A percentile compares a stretch with the other conserved stretches of the same genome.
Evolutionary conservation across 2,329 filamentous ascomycete genomes (phyloP).

Genomic region (Bipolaris victoriae): DNA sequence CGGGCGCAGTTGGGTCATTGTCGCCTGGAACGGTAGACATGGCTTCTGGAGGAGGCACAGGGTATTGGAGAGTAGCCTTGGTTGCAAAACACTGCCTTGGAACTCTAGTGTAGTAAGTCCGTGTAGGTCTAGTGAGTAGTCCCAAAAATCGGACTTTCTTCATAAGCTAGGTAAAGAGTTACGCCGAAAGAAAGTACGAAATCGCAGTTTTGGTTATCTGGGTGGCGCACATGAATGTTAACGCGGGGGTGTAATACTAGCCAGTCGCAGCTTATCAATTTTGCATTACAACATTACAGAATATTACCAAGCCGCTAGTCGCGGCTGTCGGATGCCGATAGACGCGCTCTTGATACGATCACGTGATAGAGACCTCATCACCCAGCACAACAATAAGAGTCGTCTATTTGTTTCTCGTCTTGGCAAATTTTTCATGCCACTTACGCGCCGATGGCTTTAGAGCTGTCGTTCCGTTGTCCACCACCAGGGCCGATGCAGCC

Average conservation of each 20-base stretch:
- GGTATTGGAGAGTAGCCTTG: constrained; percentile 3
- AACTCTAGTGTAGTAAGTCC: neutral
- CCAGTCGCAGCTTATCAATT: constrained; percentile 26
- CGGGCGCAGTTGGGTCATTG: constrained; percentile 7
- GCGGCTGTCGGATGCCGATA: constrained; percentile 13
- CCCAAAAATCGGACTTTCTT: constrained; percentile 9
- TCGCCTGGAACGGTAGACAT: constrained; percentile 12
- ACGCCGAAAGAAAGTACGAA: neutral
- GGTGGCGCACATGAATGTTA: constrained; percentile 12
- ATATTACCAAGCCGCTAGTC: constrained; percentile 23
- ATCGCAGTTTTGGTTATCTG: constrained; percentile 6
- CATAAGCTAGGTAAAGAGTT: constrained; percentile 10
- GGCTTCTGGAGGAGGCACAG: neutral
- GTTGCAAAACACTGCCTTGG: neutral
- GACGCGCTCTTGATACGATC: constrained; percentile 15
- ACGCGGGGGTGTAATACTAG: constrained; percentile 3
- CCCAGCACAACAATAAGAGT: neutral
- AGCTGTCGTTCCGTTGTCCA: constrained; percentile 15
- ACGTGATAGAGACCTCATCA: constrained; percentile 9
- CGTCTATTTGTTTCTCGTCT: constrained; percentile 38
- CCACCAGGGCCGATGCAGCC: constrained; percentile 5
- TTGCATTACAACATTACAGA: constrained; percentile 8
- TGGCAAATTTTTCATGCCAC: constrained; percentile 50
- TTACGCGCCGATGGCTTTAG: constrained; percentile 43
- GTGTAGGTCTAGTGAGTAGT: constrained; percentile 5